phyloP scores from a whole-genome alignment of 2,329 filamentous ascomycete species.

The Sphaerulina musiva region DNA sequence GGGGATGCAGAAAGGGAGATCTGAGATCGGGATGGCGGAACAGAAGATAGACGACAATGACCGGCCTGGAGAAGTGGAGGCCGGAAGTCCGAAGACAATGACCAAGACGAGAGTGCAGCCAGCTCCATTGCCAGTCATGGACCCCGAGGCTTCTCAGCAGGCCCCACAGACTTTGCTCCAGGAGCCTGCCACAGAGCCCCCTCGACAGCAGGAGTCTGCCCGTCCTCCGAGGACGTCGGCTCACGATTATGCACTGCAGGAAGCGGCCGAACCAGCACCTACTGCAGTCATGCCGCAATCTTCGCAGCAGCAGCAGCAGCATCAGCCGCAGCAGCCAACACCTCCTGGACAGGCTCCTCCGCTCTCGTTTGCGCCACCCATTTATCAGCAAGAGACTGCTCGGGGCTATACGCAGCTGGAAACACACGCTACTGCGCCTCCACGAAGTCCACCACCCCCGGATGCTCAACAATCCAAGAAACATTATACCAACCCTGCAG shows the following conservation, averaged over 20 bases:
- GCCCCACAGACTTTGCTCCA: neutral
- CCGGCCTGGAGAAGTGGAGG: constrained; percentile 9
- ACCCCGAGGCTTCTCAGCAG: neutral
- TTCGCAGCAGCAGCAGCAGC: neutral
- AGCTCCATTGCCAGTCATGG: neutral
- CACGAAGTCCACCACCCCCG: constrained; percentile 20
- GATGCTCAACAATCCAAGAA: constrained; percentile 19
- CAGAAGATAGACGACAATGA: constrained; percentile 12
- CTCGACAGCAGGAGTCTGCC: neutral
- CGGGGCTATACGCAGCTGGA: constrained; percentile 1
- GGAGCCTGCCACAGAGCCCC: neutral
- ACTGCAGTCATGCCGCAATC: neutral
- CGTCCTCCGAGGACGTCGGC: neutral
- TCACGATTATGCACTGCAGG: constrained; percentile 4
- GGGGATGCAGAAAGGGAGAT: constrained; percentile 2
- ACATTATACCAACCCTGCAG: constrained; percentile 26
- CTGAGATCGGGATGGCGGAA: neutral
- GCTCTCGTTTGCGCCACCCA: constrained; percentile 7
- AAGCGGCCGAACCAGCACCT: neutral
- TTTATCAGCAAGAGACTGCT: constrained; percentile 9
- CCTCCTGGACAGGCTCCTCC: neutral
- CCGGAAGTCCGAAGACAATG: constrained; percentile 12
- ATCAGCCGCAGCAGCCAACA: neutral
- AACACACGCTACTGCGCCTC: constrained; percentile 3
- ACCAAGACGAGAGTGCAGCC: constrained; percentile 4